Base-by-base conservation (phyloP, 2,329 filamentous ascomycete genomes). In the Calycina herbarum region DNA sequence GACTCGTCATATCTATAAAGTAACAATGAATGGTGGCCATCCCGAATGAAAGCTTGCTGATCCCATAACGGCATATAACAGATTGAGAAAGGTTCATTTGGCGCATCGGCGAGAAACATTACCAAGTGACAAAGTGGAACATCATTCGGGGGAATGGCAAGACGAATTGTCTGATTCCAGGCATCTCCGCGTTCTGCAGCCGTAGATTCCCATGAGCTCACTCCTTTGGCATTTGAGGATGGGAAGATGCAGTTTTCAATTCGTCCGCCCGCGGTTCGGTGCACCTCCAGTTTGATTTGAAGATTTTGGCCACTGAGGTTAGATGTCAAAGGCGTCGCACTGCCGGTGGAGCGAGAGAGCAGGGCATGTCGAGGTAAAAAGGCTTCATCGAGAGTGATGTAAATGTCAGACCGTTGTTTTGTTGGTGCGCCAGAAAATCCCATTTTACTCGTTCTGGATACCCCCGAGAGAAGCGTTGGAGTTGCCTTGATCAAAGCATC, bases 31-130 rank as follows among this genome's bases (percentile, higher is more conserved):
- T 97, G 94, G 24, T 87, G 80, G 0, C 94, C 94, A 75, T 99
- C 94, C 59, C 89, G 86, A 61, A 96, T 87, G 74, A 99, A 99
- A 0, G 95, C 94, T 66, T 93, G 88, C 29, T 92, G 87, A 61
- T 94, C 91, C 95, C 96, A 99, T 1, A 99, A 82, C 0, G 95
- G 95, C 81, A 99, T 89, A 83, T 96, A 94, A 15, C 92, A 92
- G 56, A 98, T 83, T 2, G 95, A 94, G 76, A 98, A 97, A 0
- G 95, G 93, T 57, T 92, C 89, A 63, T 90, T 89, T 0, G 94
- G 93, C 61, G 91, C 86, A 78, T 98, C 93, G 8, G 93, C 89
- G 63, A 99, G 81, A 71, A 92, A 94, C 85, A 99, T 91, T 40
- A 96, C 91, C 31, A 98, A 81, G 79, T 99, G 95, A 11, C 91